A percentile compares a stretch with the other conserved stretches of the same genome.
phyloP scores from a whole-genome alignment of 2,329 filamentous ascomycete species.

The Diaporthe sp. region DNA sequence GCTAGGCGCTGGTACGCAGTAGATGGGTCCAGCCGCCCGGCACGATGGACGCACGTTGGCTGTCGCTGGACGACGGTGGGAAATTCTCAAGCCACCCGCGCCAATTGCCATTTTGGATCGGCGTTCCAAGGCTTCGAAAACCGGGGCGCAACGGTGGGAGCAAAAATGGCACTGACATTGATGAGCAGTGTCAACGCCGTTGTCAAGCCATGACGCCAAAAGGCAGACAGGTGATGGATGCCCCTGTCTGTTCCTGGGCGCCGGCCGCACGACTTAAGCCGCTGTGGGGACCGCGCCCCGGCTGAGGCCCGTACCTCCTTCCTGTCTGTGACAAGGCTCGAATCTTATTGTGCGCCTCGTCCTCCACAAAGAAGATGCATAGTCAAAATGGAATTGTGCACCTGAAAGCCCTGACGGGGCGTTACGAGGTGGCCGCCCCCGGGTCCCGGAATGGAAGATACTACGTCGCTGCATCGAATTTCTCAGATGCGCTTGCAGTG shows the following conservation, averaged over 20 bases:
- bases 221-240: conserved; percentile 20
- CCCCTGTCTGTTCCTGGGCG: conserved; percentile 21
- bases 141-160: conserved; percentile 32
- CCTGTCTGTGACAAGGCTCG: conserved; percentile 39
- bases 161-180: conserved; percentile 16
- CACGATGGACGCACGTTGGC: background rate
- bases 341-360: conserved; percentile 11
- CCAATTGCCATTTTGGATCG: conserved; percentile 6
- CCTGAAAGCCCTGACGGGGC: background rate
- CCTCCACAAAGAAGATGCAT: background rate
- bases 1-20: background rate
- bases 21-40: conserved; percentile 20
- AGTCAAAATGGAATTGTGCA: conserved; percentile 26
- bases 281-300: conserved; percentile 33
- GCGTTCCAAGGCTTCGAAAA: conserved; percentile 4
- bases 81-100: conserved; percentile 21
- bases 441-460: conserved; percentile 11
- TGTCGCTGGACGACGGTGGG: conserved; percentile 1
- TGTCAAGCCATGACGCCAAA: conserved; percentile 35
- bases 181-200: conserved; percentile 32
- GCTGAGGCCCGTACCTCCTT: conserved; percentile 32
- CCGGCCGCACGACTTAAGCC: conserved; percentile 27
- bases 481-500: conserved; percentile 15
- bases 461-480: conserved; percentile 7
- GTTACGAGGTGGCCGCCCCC: background rate